Conservation (phyloP, 352 stramenopile genomes). For the Pythium diclinum region DNA sequence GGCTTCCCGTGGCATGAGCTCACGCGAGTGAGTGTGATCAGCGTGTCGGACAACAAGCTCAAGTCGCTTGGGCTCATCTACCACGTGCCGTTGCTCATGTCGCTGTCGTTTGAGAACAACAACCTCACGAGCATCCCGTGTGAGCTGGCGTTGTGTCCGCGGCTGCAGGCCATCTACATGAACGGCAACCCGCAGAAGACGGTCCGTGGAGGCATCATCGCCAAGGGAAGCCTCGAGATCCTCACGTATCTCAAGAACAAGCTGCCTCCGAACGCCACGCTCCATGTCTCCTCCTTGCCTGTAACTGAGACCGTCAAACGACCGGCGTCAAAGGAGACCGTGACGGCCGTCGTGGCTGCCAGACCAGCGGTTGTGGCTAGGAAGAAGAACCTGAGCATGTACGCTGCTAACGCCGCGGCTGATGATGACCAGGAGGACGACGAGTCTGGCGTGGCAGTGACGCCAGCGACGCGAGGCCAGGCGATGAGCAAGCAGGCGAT, state of each 20-base stretch:
- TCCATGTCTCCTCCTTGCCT: constrained; percentile 14
- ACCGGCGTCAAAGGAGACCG: background rate
- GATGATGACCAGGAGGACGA: constrained; percentile 6
- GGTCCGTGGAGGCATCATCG: constrained; percentile 63
- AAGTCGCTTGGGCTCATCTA: constrained; percentile 62
- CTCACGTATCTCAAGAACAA: constrained; percentile 82
- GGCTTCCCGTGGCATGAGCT: constrained; percentile 55
- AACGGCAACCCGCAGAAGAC: constrained; percentile 85
- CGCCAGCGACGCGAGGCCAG: background rate
- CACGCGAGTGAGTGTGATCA: constrained; percentile 48
- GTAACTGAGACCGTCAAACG: background rate
- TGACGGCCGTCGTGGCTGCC: background rate
- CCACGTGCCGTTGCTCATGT: constrained; percentile 49
- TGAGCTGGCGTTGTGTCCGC: constrained; percentile 59
- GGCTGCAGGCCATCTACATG: constrained; percentile 73
- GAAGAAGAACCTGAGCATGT: constrained; percentile 27
- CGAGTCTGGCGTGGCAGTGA: background rate
- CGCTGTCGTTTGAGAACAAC: constrained; percentile 86
- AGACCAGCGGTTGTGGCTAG: background rate
- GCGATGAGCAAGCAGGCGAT: background rate
- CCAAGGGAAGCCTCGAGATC: constrained; percentile 74
- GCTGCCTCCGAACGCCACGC: constrained; percentile 38
- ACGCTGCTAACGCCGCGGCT: constrained; percentile 19
- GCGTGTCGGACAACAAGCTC: constrained; percentile 78
- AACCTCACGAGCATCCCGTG: constrained; percentile 58